Percentiles rank a stretch among this genome's conserved stretches.
phyloP scores from a whole-genome alignment of 768 basidiomycete genomes.

The Hydnomerulius pinastri region DNA sequence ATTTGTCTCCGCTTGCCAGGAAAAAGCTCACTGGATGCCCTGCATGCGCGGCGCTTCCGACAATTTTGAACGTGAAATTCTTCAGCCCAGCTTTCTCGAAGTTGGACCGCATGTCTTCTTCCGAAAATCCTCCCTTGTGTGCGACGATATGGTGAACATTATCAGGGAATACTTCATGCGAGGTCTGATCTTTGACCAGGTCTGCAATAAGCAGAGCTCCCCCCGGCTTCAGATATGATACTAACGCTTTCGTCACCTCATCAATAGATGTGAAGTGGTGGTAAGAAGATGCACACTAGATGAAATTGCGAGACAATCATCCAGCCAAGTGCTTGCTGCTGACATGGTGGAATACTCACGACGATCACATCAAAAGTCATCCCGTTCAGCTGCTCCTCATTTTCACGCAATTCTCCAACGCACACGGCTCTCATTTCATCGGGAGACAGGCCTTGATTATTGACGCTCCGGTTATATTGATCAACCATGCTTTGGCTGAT shows the following conservation, averaged over 20 bases:
- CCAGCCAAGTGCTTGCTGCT: not conserved
- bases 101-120: slow-evolving; percentile 45
- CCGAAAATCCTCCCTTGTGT: slow-evolving; percentile 54
- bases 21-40: slow-evolving; percentile 48
- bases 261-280: slow-evolving; percentile 60
- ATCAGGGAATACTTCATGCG: slow-evolving; percentile 31
- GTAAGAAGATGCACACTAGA: slow-evolving; percentile 63
- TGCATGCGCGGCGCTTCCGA: slow-evolving; percentile 31
- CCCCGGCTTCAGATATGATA: slow-evolving; percentile 58
- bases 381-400: slow-evolving; percentile 49
- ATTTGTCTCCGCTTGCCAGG: slow-evolving; percentile 53
- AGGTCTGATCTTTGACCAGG: slow-evolving; percentile 35
- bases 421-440: slow-evolving; percentile 72
- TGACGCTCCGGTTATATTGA: slow-evolving; percentile 57
- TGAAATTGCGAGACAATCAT: not conserved
- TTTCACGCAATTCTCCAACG: slow-evolving; percentile 45
- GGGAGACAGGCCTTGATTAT: slow-evolving; percentile 59
- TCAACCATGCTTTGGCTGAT: slow-evolving; percentile 74
- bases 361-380: slow-evolving; percentile 68
- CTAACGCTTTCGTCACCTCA: slow-evolving; percentile 53
- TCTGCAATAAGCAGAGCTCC: slow-evolving; percentile 64
- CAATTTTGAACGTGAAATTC: slow-evolving; percentile 41
- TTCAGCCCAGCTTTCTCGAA: slow-evolving; percentile 58
- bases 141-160: slow-evolving; percentile 48
- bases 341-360: slow-evolving; percentile 42